phyloP scores from a whole-genome alignment of 139 green algal genomes.

The Nannochloris sp. region DNA sequence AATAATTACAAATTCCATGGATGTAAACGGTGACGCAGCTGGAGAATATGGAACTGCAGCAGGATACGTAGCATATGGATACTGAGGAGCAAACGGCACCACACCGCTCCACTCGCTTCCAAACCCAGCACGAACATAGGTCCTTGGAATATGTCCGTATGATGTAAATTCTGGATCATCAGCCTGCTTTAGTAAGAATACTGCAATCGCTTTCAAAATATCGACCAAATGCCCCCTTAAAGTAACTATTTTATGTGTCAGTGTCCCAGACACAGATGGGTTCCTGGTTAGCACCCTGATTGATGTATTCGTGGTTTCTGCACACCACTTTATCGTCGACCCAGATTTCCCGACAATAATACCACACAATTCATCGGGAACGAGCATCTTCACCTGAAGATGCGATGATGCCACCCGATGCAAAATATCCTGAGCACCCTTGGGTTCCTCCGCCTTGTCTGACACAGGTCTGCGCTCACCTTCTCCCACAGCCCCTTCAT shows the following conservation, averaged over 20 bases:
- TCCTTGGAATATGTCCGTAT: conserved; percentile 15
- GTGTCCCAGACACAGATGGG: background rate
- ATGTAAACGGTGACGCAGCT: no score
- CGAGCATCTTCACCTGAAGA: conserved; percentile 44
- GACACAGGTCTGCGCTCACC: background rate
- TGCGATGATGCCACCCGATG: background rate
- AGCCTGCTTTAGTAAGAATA: conserved; percentile 22
- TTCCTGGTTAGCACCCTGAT: conserved; percentile 12
- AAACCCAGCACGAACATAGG: background rate
- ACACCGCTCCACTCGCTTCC: no score
- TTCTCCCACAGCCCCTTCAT: background rate
- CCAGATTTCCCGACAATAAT: conserved; percentile 70
- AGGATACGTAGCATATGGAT: background rate
- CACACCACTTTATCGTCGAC: conserved; percentile 57
- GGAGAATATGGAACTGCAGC: no score
- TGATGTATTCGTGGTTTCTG: conserved; percentile 47
- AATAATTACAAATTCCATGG: background rate
- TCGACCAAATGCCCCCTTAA: conserved; percentile 7
- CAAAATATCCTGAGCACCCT: no score
- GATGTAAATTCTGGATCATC: conserved; percentile 24
- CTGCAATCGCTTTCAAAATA: conserved; percentile 20
- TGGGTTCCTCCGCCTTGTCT: background rate
- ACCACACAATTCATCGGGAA: conserved; percentile 65
- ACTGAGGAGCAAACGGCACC: conserved; percentile 1
- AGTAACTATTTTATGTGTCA: conserved; percentile 31